Evolutionary conservation across 2,329 filamentous ascomycete species (phyloP).

Genomic region (Chalara sp.): DNA sequence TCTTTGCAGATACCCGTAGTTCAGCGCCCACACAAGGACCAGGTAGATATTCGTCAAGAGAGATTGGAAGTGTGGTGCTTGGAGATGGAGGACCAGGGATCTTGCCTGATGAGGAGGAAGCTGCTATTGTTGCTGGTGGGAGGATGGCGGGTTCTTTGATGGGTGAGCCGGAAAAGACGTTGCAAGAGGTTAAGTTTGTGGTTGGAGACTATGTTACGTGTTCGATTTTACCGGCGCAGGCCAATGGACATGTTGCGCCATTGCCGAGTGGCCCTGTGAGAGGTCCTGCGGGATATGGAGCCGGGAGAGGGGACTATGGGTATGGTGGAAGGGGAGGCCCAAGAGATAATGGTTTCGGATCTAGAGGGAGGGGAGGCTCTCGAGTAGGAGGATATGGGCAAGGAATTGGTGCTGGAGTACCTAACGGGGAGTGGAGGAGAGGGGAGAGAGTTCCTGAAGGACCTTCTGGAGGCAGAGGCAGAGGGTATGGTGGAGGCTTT

Average conservation of each 20-base stretch:
- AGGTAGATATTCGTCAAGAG: conserved; percentile 67
- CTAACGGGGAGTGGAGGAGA: conserved; percentile 57
- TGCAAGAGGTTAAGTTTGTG: conserved; percentile 73
- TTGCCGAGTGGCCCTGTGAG: conserved; percentile 41
- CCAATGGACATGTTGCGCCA: conserved; percentile 68
- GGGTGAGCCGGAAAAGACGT: conserved; percentile 63
- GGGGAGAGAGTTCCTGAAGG: conserved; percentile 56
- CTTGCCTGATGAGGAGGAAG: conserved; percentile 31
- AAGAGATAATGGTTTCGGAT: conserved; percentile 29
- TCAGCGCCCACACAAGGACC: conserved; percentile 29
- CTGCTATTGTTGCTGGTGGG: conserved; percentile 23
- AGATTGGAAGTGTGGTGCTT: conserved; percentile 77
- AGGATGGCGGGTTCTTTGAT: conserved; percentile 33
- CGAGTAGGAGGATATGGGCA: conserved; percentile 33
- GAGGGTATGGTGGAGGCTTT: conserved; percentile 39
- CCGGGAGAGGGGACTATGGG: conserved; percentile 27
- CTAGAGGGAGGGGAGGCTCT: conserved; percentile 28
- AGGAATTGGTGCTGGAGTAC: conserved; percentile 28
- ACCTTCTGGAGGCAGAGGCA: conserved; percentile 32
- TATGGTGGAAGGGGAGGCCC: conserved; percentile 31
- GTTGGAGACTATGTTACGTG: conserved; percentile 85
- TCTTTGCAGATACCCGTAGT: conserved; percentile 61
- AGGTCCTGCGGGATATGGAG: conserved; percentile 30
- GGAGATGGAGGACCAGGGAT: conserved; percentile 47
- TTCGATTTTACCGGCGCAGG: conserved; percentile 68